Evolutionary conservation across 257 asterid genomes (phyloP), one percentile per base, ranked within the genome.

Genomic region (Solanum medicagineum): DNA sequence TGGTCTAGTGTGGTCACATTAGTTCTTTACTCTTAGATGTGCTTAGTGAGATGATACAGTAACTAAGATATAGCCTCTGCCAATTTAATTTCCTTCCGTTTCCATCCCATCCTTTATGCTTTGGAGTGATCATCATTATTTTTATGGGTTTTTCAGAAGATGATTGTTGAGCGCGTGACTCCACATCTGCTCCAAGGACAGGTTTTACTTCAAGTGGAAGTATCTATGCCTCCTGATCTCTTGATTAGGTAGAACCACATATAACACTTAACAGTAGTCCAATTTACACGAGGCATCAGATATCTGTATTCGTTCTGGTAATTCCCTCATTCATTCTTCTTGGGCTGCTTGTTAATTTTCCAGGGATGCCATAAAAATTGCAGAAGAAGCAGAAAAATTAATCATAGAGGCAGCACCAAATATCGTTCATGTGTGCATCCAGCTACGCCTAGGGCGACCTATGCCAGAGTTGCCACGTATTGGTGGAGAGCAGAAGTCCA

Each of bases 121-220:
- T 8, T 69, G 24, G 6, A 9, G 40, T 69, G 53, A 36, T 40
- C 54, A 42, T 22, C 29, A 40, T 7, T 3, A 44, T 84, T 82
- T 79, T 10, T 26, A 69, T 84, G 84, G 82, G 32, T 88, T 88
- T 83, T 83, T 60, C 97, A 96, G 99, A 90, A 92, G 91, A 87
- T 96, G 93, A 90, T 55, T 73, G 92, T 95, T 79, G 89, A 92
- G 89, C 91, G 90, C 54, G 92, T 95, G 62, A 94, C 97, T 12
- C 99, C 92, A 53, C 99, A 97, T 89, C 81, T 95, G 24, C 88
- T 94, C 91, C 97, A 94, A 88, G 98, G 99, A 36, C 91, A 94
- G 85, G 88, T 91, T 66, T 88, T 91, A 82, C 98, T 97, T 63
- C 95, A 93, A 89, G 91, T 97, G 60, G 98, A 97, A 88, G 96